Conservation (phyloP, 495 filamentous ascomycete species). For the Glutinoglossum americanum region DNA sequence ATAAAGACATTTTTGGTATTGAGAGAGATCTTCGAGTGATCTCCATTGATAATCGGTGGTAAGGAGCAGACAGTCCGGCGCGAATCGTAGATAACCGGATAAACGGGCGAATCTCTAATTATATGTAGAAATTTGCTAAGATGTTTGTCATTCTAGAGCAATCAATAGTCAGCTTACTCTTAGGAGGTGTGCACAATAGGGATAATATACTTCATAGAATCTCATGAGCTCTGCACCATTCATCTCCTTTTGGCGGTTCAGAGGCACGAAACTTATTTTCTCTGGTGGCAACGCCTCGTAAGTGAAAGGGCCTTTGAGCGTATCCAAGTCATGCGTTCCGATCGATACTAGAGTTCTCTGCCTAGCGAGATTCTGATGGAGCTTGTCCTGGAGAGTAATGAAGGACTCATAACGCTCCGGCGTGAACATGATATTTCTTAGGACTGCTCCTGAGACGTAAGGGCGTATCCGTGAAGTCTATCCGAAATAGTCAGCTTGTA, state of each 20-base stretch:
- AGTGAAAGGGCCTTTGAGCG: conserved; percentile 81
- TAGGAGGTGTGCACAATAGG: background rate
- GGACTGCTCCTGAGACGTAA: conserved; percentile 65
- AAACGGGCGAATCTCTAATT: conserved; percentile 78
- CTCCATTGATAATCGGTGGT: conserved; percentile 91
- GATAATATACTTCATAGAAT: conserved; percentile 51
- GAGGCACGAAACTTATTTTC: conserved; percentile 70
- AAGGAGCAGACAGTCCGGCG: conserved; percentile 77
- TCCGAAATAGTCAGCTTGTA: conserved; percentile 3
- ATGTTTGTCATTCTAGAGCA: conserved; percentile 49
- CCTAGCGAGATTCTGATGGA: conserved; percentile 88
- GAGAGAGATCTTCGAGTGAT: conserved; percentile 86
- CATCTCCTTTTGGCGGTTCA: conserved; percentile 82
- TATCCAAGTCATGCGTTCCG: conserved; percentile 92
- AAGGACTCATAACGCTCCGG: conserved; percentile 84
- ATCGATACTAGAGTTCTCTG: conserved; percentile 87
- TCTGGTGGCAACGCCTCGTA: conserved; percentile 87
- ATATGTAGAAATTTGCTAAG: conserved; percentile 73
- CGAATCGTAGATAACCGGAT: conserved; percentile 89
- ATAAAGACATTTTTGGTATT: conserved; percentile 86
- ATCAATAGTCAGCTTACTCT: background rate
- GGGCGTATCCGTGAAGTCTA: conserved; percentile 64
- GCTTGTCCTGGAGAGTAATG: conserved; percentile 93
- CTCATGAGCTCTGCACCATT: conserved; percentile 75
- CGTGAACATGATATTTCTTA: conserved; percentile 81